A percentile compares a stretch with the other conserved stretches of the same genome.
These are phyloP conservation scores for Geosmithia flava DNA, from an alignment of 2,329 filamentous ascomycete genomes.

Conservation along the genomic window DNA sequence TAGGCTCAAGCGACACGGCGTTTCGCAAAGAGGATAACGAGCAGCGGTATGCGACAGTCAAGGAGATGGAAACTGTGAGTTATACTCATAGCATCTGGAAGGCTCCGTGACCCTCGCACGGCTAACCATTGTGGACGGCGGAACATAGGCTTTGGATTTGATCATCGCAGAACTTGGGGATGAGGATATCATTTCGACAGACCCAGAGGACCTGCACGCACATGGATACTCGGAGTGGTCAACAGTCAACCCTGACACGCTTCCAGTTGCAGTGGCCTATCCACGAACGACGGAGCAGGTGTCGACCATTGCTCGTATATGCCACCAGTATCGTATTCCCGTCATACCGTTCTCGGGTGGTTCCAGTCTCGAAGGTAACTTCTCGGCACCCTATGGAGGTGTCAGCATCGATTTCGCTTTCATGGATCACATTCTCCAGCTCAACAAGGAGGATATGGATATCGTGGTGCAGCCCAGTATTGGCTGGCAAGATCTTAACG, in stretches of 20 bases:
- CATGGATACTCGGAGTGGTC: slow-evolving; percentile 62
- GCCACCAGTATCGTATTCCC: slow-evolving; percentile 67
- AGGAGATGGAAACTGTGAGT: slow-evolving; percentile 15
- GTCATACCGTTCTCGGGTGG: slow-evolving; percentile 83
- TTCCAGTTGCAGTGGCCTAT: slow-evolving; percentile 54
- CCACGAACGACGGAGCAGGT: slow-evolving; percentile 49
- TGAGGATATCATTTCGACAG: slow-evolving; percentile 48
- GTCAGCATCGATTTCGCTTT: slow-evolving; percentile 80
- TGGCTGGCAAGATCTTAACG: slow-evolving; percentile 85
- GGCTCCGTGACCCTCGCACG: neutral
- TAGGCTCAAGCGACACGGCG: neutral
- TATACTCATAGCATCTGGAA: neutral
- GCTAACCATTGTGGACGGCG: neutral
- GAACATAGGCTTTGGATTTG: slow-evolving; percentile 36
- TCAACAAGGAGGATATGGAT: slow-evolving; percentile 85
- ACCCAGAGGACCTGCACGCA: slow-evolving; percentile 46
- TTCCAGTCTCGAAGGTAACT: slow-evolving; percentile 79
- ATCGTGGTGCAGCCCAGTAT: slow-evolving; percentile 84
- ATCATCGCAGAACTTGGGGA: slow-evolving; percentile 35
- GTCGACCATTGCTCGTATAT: slow-evolving; percentile 50
- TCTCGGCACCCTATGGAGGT: slow-evolving; percentile 75
- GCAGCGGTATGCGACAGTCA: slow-evolving; percentile 21
- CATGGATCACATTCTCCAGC: slow-evolving; percentile 71
- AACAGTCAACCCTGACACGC: slow-evolving; percentile 43
- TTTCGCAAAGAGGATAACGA: neutral